A percentile compares a stretch with the other conserved stretches of the same genome.
phyloP scores from a whole-genome alignment of 2,329 filamentous ascomycete species.

The Scedosporium boydii region DNA sequence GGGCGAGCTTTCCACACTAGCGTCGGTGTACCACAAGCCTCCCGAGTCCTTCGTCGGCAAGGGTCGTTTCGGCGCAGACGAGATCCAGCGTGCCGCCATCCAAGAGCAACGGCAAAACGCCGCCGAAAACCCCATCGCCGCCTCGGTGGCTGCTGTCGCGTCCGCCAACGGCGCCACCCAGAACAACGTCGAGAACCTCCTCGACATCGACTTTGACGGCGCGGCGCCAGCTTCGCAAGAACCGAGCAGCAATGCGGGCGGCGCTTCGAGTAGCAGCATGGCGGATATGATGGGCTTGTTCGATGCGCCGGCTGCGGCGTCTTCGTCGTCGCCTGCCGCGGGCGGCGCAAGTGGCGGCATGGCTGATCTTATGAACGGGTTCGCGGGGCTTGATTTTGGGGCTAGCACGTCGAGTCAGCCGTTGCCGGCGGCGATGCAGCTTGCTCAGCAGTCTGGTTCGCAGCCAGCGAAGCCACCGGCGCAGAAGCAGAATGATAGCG shows the following conservation, averaged over 20 bases:
- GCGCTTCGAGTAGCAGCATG: conserved; percentile 36
- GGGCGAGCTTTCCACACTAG: conserved; percentile 82
- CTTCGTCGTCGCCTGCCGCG: conserved; percentile 19
- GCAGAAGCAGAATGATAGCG: conserved; percentile 47
- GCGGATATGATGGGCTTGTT: conserved; percentile 63
- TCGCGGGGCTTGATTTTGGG: conserved; percentile 70
- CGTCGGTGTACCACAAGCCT: conserved; percentile 97
- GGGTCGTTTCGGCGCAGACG: conserved; percentile 86
- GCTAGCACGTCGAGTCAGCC: conserved; percentile 46
- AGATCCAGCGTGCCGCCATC: conserved; percentile 89
- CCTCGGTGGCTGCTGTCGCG: conserved; percentile 57
- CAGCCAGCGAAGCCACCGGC: conserved; percentile 17
- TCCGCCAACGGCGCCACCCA: conserved; percentile 53
- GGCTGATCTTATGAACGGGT: conserved; percentile 85
- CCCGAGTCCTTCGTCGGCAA: conserved; percentile 97
- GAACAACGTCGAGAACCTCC: conserved; percentile 83
- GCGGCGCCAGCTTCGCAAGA: conserved; percentile 82
- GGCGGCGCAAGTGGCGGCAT: conserved; percentile 46
- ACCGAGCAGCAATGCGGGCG: conserved; percentile 49
- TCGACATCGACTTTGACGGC: conserved; percentile 95
- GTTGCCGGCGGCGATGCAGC: conserved; percentile 53
- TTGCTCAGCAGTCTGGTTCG: conserved; percentile 27
- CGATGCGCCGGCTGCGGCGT: conserved; percentile 45
- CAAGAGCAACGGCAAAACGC: conserved; percentile 92
- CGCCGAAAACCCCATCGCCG: conserved; percentile 87